phyloP scores from a whole-genome alignment of 2,329 filamentous ascomycete species.

The Aaosphaeria pasadenensis region DNA sequence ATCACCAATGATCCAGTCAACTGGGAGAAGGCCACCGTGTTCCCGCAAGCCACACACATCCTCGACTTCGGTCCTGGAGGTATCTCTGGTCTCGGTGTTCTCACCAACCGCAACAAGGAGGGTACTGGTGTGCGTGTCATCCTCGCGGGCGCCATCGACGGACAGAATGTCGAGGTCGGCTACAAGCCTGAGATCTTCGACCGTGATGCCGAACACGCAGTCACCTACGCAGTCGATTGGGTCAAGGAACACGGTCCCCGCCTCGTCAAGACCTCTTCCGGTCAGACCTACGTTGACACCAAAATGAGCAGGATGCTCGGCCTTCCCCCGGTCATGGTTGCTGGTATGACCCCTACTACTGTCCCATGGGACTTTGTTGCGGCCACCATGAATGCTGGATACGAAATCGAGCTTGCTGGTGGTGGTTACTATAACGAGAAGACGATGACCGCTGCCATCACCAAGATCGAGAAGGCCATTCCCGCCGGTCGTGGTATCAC shows the following conservation, averaged over 20 bases:
- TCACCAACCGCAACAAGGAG: constrained; percentile 99
- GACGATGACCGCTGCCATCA: constrained; percentile 45
- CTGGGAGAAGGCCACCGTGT: constrained; percentile 93
- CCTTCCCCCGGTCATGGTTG: constrained; percentile 47
- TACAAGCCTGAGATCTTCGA: constrained; percentile 99
- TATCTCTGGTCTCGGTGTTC: constrained; percentile 89
- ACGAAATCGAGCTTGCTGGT: constrained; percentile 48
- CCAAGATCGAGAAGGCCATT: constrained; percentile 43
- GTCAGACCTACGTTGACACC: constrained; percentile 90
- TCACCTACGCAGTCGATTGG: constrained; percentile 96
- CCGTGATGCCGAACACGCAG: constrained; percentile 88
- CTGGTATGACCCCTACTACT: constrained; percentile 49
- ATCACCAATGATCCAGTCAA: constrained; percentile 93
- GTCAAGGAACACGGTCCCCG: constrained; percentile 95
- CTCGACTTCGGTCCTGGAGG: constrained; percentile 96
- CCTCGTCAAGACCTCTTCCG: constrained; percentile 82
- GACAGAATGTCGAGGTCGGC: constrained; percentile 84
- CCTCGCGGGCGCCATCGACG: constrained; percentile 87
- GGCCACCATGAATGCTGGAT: constrained; percentile 53
- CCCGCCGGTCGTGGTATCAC: constrained; percentile 51
- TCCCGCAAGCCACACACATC: constrained; percentile 88
- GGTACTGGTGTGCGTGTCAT: constrained; percentile 96
- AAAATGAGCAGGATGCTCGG: constrained; percentile 58
- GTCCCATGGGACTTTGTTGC: constrained; percentile 51
- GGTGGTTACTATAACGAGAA: constrained; percentile 50